phyloP scores from a whole-genome alignment of 1,139 yeast genomes.

The Saccharomycopsis crataegensis region DNA sequence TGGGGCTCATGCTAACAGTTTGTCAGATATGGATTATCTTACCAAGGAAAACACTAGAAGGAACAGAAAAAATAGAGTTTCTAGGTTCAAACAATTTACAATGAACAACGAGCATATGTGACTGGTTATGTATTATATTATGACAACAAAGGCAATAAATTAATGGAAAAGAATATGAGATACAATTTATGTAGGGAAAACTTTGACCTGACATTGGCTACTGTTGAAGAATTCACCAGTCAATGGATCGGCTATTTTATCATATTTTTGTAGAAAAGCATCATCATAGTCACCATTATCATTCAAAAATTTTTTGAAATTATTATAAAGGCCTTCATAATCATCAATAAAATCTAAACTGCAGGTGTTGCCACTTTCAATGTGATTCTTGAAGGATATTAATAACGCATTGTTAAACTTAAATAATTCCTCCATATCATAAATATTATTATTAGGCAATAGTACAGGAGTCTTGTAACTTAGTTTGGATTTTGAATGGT shows the following conservation, averaged over 20 bases:
- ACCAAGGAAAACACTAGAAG: constrained; percentile 14
- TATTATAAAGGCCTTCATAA: neutral
- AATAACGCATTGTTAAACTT: constrained; percentile 9
- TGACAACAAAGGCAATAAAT: neutral
- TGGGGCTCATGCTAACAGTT: neutral
- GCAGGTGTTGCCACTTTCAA: neutral
- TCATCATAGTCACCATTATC: neutral
- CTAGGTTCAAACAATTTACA: constrained; percentile 11
- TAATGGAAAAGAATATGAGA: neutral
- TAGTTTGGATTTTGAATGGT: constrained; percentile 17
- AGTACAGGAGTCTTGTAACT: constrained; percentile 15
- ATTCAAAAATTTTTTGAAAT: neutral
- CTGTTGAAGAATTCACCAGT: constrained; percentile 13
- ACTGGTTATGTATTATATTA: neutral
- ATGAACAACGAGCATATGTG: neutral
- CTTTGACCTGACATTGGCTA: constrained; percentile 10
- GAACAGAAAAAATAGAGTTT: constrained; percentile 12
- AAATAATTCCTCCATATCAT: constrained; percentile 13
- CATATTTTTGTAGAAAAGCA: neutral
- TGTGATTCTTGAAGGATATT: neutral
- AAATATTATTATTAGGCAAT: constrained; percentile 18
- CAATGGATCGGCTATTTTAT: constrained; percentile 17
- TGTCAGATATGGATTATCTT: neutral
- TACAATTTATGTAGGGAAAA: constrained; percentile 17
- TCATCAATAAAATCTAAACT: neutral